Base-by-base conservation (phyloP, 2,329 filamentous ascomycete genomes). In the Helicocarpus griseus region DNA sequence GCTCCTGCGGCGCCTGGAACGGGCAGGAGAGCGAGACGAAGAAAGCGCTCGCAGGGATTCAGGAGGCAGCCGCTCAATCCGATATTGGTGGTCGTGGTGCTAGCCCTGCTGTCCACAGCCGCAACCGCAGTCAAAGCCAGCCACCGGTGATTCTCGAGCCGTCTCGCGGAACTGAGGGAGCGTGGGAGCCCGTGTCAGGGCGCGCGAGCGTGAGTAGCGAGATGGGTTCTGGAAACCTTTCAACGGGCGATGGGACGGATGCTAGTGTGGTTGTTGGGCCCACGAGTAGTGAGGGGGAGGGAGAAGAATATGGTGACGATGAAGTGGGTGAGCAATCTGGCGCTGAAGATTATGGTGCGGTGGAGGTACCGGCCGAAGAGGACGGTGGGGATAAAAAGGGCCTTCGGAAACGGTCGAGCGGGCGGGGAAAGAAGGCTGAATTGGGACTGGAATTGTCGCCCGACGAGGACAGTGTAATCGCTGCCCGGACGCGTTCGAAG, bases 1-100 rank as follows among this genome's bases (percentile, higher is more conserved):
- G 87, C 65, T 81, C 81, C n/a, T 98, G 93, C 63, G 83, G 85
- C 8, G 76, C 81, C 1, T 78, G 79, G 72, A 98, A 98, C 65
- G 91, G 91, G 0, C 81, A 86, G 61, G 81, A 89, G 60, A 87
- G 85, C 55, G 87, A 91, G 4, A 41, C 56, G 1, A 59, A 48
- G 7, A 40, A 48, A 17, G 21, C 43, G 28, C 22, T 48, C 39
- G 11, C 22, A 35, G 47, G 48, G 28, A 17, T 43, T 22, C 48
- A n/a, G 17, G 28, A 36, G 19, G 40, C 41, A 17, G n/a, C 39
- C 6, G 29, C 8, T n/a, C n/a, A 33, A 19, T n/a, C 28, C 28
- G 43, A 6, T 28, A 14, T 14, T 14, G 14, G 40, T 31, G 13
- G 29, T 2, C 7, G 29, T 13, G 7, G 29, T 43, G 5, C 14